phyloP scores from a whole-genome alignment of 352 stramenopile genomes.

The Stramenopiles sp. region DNA sequence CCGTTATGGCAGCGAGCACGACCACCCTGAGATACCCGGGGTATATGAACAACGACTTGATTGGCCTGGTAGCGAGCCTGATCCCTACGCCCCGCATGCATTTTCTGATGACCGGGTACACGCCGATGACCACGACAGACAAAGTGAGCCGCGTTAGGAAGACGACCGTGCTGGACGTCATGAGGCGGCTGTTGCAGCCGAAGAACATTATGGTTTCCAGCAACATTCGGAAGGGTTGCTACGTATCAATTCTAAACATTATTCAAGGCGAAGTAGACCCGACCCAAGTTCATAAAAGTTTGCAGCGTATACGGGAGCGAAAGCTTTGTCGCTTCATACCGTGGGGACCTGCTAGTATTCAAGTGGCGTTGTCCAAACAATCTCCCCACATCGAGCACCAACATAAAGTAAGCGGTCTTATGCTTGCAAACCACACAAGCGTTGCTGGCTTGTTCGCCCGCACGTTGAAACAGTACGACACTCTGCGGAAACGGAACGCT shows the following conservation, averaged over 20 bases:
- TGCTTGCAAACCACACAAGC: constrained; percentile 97
- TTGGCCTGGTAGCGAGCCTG: constrained; percentile 86
- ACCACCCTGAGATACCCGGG: constrained; percentile 87
- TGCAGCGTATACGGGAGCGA: constrained; percentile 91
- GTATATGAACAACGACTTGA: constrained; percentile 99
- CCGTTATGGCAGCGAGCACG: constrained; percentile 94
- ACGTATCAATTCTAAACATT: constrained; percentile 99
- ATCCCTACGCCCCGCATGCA: constrained; percentile 96
- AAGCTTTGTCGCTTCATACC: constrained; percentile 92
- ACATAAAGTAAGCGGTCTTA: constrained; percentile 91
- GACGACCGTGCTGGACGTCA: constrained; percentile 96
- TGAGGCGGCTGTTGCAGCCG: constrained; percentile 76
- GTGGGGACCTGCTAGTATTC: constrained; percentile 93
- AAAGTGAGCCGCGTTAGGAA: constrained; percentile 61
- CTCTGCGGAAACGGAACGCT: constrained; percentile 84
- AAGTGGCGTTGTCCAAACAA: constrained; percentile 91
- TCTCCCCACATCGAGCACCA: constrained; percentile 85
- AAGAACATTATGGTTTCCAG: constrained; percentile 99
- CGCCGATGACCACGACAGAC: constrained; percentile 67
- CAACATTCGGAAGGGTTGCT: constrained; percentile 77
- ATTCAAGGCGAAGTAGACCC: constrained; percentile 97
- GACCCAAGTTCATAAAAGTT: constrained; percentile 90
- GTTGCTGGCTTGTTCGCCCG: constrained; percentile 69
- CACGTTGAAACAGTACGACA: constrained; percentile 85
- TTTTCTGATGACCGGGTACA: constrained; percentile 99